phyloP scores from a whole-genome alignment of 352 stramenopile species.

The Blastocystis sp. region DNA sequence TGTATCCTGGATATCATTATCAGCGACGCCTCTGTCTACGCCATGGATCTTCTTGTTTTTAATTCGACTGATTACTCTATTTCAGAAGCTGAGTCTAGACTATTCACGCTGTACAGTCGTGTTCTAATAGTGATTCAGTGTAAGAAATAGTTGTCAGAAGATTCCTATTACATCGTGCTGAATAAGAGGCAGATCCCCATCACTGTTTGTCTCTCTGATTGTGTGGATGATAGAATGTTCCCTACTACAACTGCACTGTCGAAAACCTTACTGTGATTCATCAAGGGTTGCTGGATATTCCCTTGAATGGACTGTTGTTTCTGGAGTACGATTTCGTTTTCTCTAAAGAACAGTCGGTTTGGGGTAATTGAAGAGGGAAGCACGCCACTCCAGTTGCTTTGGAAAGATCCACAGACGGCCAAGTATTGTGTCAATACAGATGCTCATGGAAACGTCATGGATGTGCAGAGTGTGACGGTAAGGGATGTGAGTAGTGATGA shows the following conservation, averaged over 20 bases:
- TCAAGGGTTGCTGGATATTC: not conserved
- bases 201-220: not conserved
- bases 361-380: not conserved
- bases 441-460: not conserved
- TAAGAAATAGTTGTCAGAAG: constrained; percentile 20
- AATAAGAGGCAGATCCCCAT: not conserved
- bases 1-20: constrained; percentile 15
- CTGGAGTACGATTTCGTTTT: not conserved
- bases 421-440: constrained; percentile 28
- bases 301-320: constrained; percentile 31
- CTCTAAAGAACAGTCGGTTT: not conserved
- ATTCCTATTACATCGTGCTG: not conserved
- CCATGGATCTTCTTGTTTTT: constrained; percentile 43
- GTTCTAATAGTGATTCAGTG: not conserved
- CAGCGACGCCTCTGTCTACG: not conserved
- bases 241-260: not conserved
- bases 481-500: too few relatives aligned
- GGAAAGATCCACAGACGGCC: constrained; percentile 31
- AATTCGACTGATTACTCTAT: constrained; percentile 24
- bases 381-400: constrained; percentile 26
- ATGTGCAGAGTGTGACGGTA: not conserved
- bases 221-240: not conserved
- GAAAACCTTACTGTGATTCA: not conserved
- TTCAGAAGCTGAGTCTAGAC: constrained; percentile 22
- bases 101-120: constrained; percentile 6